Evolutionary conservation across 78 protist genomes (phyloP), one percentile per base, ranked within the genome.

Genomic region (Guillardia theta): DNA sequence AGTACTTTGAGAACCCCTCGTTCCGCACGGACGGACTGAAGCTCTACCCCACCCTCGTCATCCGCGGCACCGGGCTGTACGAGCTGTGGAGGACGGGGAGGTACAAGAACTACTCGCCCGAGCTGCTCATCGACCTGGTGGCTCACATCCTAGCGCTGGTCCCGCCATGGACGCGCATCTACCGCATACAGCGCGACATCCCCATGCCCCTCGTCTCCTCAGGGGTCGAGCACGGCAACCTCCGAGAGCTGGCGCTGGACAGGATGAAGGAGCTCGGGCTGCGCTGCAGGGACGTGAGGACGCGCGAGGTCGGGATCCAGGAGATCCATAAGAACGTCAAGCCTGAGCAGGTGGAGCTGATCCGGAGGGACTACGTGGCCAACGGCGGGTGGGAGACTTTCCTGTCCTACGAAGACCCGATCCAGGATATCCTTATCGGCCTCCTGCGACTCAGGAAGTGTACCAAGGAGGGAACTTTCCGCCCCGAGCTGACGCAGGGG

Each of bases 381-480:
- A 97, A 96, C 53, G 99, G 98, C 41, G 99, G 99, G 45, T 98
- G 99, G 99, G 99, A 98, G 95, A 98, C 99, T 2, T 98, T 99
- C 94, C 95, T 99, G 22, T 90, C 98, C 18, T 98, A 97, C 94
- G 99, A 99, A 70, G 99, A 98, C 88, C 98, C 99, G 6, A 12
- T 12, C 10, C 83, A 70, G 83, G 99, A 98, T 94, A 97, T 98
- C 46, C 76, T 98, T 15, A 92, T 98, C 48, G 99, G 99, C 54
- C 77, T 98, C 12, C 95, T 97, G 46, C 97, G 99, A 27, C 94
- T 98, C 21, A 95, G 99, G 64, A 97, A 97, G 70, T 97, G 98
- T 37, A 15, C 90, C 0, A 87, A 93, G 0, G 45, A 70, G 18
- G 76, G 94, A 10, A 70, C 98, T 6, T 96, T 96, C 92, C 64